A percentile compares a stretch with the other conserved stretches of the same genome.
Conservation (phyloP, 257 asterid genomes). For the Perilla frutescens region DNA sequence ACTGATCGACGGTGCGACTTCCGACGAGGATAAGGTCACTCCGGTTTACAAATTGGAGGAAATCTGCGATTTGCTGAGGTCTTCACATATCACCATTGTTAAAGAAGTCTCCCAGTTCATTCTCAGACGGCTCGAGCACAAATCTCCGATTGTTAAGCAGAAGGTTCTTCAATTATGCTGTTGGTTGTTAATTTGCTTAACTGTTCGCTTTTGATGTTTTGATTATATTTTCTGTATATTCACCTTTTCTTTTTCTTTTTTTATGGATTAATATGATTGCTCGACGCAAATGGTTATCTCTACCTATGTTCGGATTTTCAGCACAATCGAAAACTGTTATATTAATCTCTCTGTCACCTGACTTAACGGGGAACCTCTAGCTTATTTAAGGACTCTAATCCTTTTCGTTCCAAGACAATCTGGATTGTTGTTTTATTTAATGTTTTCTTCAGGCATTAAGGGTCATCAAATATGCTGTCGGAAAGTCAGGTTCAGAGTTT, state of each 20-base stretch:
- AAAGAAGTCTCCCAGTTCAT: constrained; percentile 87
- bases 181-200: neutral
- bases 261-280: neutral
- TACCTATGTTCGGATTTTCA: neutral
- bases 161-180: constrained; percentile 49
- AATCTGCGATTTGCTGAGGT: constrained; percentile 82
- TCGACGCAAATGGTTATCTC: neutral
- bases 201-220: neutral
- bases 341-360: neutral
- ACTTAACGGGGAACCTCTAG: neutral
- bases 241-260: neutral
- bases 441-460: constrained; percentile 71
- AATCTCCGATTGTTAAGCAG: constrained; percentile 88
- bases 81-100: constrained; percentile 78
- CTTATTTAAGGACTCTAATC: neutral
- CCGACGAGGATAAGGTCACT: constrained; percentile 95
- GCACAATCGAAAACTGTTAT: neutral
- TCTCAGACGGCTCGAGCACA: constrained; percentile 92
- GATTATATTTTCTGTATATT: neutral
- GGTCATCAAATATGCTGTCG: constrained; percentile 85
- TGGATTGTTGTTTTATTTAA: constrained; percentile 1
- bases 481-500: constrained; percentile 92
- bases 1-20: constrained; percentile 83
- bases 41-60: constrained; percentile 98
- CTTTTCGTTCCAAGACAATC: neutral